Percentiles rank a stretch among this genome's conserved stretches.
These are phyloP conservation scores for Suillus luteus DNA, from an alignment of 768 basidiomycete species.

Conservation along the genomic window DNA sequence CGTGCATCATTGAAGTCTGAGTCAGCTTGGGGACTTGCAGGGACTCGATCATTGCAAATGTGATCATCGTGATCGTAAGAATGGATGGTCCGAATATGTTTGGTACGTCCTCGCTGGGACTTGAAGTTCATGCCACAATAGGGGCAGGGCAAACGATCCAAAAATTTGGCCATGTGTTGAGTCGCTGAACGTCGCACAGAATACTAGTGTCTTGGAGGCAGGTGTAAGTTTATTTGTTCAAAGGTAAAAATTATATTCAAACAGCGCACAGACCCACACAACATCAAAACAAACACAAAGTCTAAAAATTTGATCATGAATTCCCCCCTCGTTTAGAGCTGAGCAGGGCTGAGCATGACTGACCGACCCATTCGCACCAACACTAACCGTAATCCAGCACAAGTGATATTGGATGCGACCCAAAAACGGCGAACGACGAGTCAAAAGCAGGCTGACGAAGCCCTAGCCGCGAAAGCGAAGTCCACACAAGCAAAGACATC, in stretches of 20 bases:
- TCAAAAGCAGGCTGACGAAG: not conserved
- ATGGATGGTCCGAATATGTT: conserved; percentile 4
- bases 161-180: not conserved
- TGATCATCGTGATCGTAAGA: not conserved
- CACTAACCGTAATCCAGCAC: not conserved
- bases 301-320: not conserved
- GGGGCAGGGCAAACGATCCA: conserved; percentile 4
- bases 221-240: not conserved
- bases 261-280: not conserved
- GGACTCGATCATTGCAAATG: not conserved
- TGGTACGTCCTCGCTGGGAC: conserved; percentile 6
- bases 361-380: not conserved
- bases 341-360: not conserved
- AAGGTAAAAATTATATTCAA: not conserved
- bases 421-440: not conserved
- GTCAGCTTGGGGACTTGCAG: not conserved
- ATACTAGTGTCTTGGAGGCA: not conserved
- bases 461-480: not conserved
- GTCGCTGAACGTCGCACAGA: not conserved
- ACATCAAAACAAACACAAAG: conserved; percentile 7
- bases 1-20: not conserved
- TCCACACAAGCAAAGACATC: not conserved
- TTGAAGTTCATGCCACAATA: not conserved
- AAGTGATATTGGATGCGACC: not conserved
- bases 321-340: not conserved